A percentile compares a stretch with the other conserved stretches of the same genome.
phyloP scores from a whole-genome alignment of 2,329 filamentous ascomycete species.

The Beauveria brongniartii region DNA sequence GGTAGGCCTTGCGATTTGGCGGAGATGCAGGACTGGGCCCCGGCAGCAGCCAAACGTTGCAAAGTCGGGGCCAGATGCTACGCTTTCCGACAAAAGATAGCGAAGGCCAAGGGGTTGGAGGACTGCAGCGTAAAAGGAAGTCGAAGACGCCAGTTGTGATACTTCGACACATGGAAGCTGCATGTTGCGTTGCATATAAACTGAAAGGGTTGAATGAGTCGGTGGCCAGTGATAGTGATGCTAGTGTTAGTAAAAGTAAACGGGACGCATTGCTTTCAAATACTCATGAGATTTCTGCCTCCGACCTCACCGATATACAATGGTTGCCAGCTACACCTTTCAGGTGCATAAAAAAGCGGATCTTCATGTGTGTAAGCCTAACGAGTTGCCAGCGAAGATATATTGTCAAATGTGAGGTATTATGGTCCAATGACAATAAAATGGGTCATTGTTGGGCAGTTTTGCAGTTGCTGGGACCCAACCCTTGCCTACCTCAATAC shows the following conservation, averaged over 20 bases:
- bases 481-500: not conserved
- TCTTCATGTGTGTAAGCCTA: conserved; percentile 4
- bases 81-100: conserved; percentile 32
- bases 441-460: conserved; percentile 7
- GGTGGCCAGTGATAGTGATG: not conserved
- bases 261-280: not conserved
- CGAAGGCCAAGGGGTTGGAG: conserved; percentile 70
- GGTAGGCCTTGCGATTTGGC: conserved; percentile 31
- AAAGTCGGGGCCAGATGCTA: not conserved
- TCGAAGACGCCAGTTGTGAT: conserved; percentile 67
- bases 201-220: not conserved
- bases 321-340: not conserved
- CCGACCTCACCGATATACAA: not conserved
- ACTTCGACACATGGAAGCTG: conserved; percentile 53
- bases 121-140: conserved; percentile 75
- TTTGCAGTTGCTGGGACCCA: conserved; percentile 5
- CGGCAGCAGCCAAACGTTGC: conserved; percentile 10
- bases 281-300: not conserved
- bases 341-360: conserved; percentile 9
- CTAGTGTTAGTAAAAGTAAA: not conserved
- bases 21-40: conserved; percentile 36
- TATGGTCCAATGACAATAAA: conserved; percentile 7
- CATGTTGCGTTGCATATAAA: conserved; percentile 18
- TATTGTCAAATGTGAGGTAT: not conserved
- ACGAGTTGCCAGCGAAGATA: not conserved